Evolutionary conservation across 2,329 filamentous ascomycete species (phyloP).

Genomic region (Diaporthe sp.): DNA sequence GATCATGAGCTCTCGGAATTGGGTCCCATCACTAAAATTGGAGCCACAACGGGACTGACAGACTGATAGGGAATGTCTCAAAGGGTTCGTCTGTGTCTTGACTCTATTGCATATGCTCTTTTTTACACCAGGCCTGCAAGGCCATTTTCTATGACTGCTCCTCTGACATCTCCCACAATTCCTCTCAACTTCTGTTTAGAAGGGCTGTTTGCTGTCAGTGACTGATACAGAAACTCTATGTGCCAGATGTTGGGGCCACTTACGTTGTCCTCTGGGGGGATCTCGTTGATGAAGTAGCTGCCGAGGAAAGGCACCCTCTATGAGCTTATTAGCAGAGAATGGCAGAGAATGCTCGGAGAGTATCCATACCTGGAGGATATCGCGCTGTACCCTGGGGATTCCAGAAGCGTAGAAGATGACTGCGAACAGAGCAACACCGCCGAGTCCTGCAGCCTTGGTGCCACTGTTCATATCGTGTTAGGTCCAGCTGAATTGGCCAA

Average conservation of each 20-base stretch:
- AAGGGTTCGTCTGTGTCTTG: constrained; percentile 12
- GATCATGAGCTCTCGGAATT: not conserved
- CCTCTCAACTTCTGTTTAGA: constrained; percentile 42
- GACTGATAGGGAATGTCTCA: not conserved
- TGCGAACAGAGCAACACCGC: constrained; percentile 69
- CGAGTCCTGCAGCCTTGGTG: constrained; percentile 67
- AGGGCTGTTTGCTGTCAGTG: constrained; percentile 15
- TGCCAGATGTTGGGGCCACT: constrained; percentile 50
- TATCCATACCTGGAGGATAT: constrained; percentile 68
- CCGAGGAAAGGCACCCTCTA: constrained; percentile 71
- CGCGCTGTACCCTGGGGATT: constrained; percentile 71
- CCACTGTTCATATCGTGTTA: constrained; percentile 56
- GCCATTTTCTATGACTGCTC: constrained; percentile 46
- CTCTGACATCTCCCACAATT: not conserved
- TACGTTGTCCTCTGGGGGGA: constrained; percentile 74
- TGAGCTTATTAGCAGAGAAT: constrained; percentile 45
- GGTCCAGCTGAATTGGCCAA: constrained; percentile 25
- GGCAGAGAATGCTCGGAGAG: not conserved
- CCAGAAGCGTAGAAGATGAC: constrained; percentile 74
- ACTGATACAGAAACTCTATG: not conserved
- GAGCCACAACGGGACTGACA: not conserved
- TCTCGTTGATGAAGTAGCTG: constrained; percentile 64
- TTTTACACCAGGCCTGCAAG: constrained; percentile 33
- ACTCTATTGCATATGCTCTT: constrained; percentile 38
- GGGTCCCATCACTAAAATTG: not conserved